Percentiles rank a stretch among this genome's conserved stretches.
phyloP scores from a whole-genome alignment of 768 basidiomycete genomes.

The Tylopilus plumbeoviolaceoides region DNA sequence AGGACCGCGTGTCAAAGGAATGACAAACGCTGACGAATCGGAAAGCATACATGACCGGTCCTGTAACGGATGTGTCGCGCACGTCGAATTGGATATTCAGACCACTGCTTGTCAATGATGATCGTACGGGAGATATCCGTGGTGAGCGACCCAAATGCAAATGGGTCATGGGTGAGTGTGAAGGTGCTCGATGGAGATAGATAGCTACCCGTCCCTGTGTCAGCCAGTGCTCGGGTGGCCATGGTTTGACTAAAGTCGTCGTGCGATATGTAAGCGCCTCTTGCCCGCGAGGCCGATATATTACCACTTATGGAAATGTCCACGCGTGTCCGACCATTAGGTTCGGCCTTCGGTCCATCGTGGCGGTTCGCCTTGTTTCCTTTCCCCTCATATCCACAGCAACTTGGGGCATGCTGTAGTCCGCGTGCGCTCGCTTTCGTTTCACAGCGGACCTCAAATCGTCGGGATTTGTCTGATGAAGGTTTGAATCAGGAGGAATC shows the following conservation, averaged over 20 bases:
- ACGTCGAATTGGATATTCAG: not conserved
- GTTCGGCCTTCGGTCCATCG: not conserved
- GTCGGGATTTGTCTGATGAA: slow-evolving; percentile 23
- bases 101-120: slow-evolving; percentile 6
- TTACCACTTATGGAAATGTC: not conserved
- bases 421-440: not conserved
- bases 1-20: too few relatives aligned
- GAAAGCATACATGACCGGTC: not conserved
- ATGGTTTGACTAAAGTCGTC: not conserved
- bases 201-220: not conserved
- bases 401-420: not conserved
- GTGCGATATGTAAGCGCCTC: too few relatives aligned
- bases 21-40: not conserved
- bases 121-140: not conserved
- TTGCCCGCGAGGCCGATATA: too few relatives aligned
- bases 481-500: not conserved
- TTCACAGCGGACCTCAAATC: slow-evolving; percentile 13
- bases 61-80: not conserved
- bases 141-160: not conserved
- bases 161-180: slow-evolving; percentile 1
- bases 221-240: not conserved
- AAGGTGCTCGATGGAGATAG: slow-evolving; percentile 3
- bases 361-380: not conserved
- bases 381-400: not conserved
- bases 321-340: not conserved